phyloP scores from a whole-genome alignment of 2,329 filamentous ascomycete genomes.

The Falciphora oryzae region DNA sequence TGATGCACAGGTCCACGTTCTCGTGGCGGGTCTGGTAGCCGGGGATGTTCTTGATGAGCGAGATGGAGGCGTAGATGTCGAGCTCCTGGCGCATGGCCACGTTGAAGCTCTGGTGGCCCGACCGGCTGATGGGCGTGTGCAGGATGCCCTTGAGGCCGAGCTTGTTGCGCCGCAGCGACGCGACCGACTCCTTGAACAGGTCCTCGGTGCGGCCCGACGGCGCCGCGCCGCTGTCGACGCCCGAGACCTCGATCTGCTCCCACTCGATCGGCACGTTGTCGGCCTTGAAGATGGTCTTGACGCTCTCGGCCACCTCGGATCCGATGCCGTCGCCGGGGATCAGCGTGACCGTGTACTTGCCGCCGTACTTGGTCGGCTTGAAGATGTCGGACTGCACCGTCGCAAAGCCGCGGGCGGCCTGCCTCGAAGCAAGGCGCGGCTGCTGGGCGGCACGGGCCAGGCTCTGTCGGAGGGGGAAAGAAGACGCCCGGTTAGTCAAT shows the following conservation, averaged over 20 bases:
- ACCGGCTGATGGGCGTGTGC: constrained; percentile 93
- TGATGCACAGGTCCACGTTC: constrained; percentile 96
- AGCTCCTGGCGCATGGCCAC: constrained; percentile 98
- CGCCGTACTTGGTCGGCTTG: constrained; percentile 97
- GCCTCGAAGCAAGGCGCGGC: constrained; percentile 27
- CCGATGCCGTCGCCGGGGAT: constrained; percentile 99
- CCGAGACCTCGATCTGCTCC: constrained; percentile 96
- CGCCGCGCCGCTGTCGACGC: constrained; percentile 69
- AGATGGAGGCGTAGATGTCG: constrained; percentile 98
- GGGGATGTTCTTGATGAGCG: constrained; percentile 98
- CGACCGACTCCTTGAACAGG: constrained; percentile 91
- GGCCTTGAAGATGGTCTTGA: constrained; percentile 99
- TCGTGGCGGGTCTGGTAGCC: constrained; percentile 97
- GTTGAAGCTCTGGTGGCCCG: constrained; percentile 99
- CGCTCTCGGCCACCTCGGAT: constrained; percentile 93
- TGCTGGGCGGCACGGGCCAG: constrained; percentile 44
- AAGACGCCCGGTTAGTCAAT: constrained; percentile 5
- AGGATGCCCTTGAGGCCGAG: constrained; percentile 98
- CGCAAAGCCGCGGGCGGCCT: constrained; percentile 55
- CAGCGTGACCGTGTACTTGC: constrained; percentile 98
- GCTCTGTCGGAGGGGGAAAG: constrained; percentile 32
- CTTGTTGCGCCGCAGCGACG: constrained; percentile 97
- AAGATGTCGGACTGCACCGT: constrained; percentile 93
- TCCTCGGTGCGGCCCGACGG: constrained; percentile 75
- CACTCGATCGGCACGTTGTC: constrained; percentile 98